Percentiles rank a stretch among this genome's conserved stretches.
phyloP scores from a whole-genome alignment of 2,329 filamentous ascomycete genomes.

The Aspergillus japonicus region DNA sequence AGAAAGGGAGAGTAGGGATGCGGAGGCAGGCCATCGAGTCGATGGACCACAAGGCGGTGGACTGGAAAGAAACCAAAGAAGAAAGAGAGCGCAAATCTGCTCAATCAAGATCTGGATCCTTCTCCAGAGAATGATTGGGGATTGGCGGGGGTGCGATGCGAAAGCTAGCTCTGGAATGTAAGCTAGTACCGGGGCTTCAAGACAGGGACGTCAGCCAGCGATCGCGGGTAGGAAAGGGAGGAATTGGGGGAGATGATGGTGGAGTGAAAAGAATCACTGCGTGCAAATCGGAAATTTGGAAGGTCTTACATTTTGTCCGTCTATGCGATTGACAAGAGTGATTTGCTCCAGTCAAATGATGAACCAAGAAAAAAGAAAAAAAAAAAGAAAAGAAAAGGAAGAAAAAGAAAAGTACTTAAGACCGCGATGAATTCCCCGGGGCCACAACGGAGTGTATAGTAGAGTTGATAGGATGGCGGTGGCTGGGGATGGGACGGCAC shows the following conservation, averaged over 20 bases:
- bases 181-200: constrained; percentile 15
- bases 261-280: not conserved
- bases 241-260: not conserved
- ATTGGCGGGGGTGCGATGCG: constrained; percentile 18
- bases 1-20: constrained; percentile 17
- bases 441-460: not conserved
- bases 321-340: not conserved
- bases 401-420: not conserved
- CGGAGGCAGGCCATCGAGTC: constrained; percentile 13
- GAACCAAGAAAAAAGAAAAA: constrained; percentile 1
- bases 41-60: constrained; percentile 21
- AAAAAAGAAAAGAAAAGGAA: not conserved
- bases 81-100: constrained; percentile 14
- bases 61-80: constrained; percentile 11
- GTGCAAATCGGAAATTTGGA: not conserved
- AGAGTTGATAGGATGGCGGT: constrained; percentile 18
- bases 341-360: not conserved
- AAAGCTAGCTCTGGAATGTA: constrained; percentile 18
- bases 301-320: not conserved
- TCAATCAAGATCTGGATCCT: constrained; percentile 13
- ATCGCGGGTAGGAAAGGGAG: not conserved
- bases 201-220: constrained; percentile 7
- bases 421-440: not conserved
- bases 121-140: constrained; percentile 15
- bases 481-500: constrained; percentile 20